Base-by-base conservation (phyloP, 805 yeast species). In the Tetrapisispora fleetii region DNA sequence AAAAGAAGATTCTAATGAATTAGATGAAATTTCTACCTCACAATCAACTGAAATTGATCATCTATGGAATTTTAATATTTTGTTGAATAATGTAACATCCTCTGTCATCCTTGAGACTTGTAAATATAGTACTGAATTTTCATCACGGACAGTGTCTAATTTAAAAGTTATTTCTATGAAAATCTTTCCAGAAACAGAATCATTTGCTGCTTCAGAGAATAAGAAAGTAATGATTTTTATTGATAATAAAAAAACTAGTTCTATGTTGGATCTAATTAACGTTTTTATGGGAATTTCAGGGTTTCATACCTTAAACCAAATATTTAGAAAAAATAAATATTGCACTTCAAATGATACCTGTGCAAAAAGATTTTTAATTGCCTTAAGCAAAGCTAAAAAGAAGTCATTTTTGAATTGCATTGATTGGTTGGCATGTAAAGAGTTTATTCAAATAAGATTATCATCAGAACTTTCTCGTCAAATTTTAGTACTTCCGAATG, bases 221-320 rank as follows among this genome's bases (percentile, higher is more conserved):
- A 58, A 59, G 0, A 63, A 50, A 38, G 45, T 68, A 14, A 13
- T 50, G 1, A 43, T 70, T 1, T 58, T 59, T 30, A 50, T 61
- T 47, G 55, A 58, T 18, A 52, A 62, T 14, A 56, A 60, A 11
- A 61, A 57, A 17, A 28, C 65, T 10, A 70, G 67, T 28, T 51
- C 62, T 3, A 56, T 71, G 6, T 63, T 69, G 40, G 72, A 76
- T 2, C 55, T 72, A 16, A 70, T 71, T 50, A 65, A 72, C 3
- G 72, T 73, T 43, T 79, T 77, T 56, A 62, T 76, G 19, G 56
- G 72, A 0, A 57, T 75, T 3, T 75, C 81, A 0, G 64, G 75
- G 2, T 48, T 71, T 9, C 75, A 72, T 52, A 62, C 78, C 4
- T 52, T 78, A 19, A 68, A 70, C 45, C 74, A 74, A 54, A 72